These are phyloP conservation scores for Epichloe uncinata DNA, from an alignment of 2,329 filamentous ascomycete genomes.

Conservation along the genomic window DNA sequence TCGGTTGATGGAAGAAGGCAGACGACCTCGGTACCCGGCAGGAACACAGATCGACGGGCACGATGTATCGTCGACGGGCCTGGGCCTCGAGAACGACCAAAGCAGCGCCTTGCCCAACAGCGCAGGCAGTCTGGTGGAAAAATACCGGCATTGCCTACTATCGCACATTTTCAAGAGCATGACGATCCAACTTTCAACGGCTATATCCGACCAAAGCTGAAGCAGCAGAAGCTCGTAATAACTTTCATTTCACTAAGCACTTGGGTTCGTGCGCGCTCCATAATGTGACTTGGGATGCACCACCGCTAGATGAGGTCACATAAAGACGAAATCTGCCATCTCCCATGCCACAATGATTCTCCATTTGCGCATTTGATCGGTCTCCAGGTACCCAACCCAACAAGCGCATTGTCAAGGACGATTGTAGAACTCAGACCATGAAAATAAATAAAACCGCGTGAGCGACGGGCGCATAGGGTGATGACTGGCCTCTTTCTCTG, in stretches of 20 bases:
- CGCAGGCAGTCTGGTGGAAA: constrained; percentile 44
- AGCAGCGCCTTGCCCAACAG: constrained; percentile 10
- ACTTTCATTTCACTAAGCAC: neutral
- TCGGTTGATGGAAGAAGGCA: constrained; percentile 65
- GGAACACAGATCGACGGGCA: constrained; percentile 50
- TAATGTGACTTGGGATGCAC: no score
- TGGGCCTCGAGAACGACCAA: constrained; percentile 10
- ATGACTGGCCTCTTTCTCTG: no score
- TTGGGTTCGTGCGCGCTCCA: neutral
- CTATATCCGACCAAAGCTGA: constrained; percentile 1
- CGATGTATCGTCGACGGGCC: constrained; percentile 26
- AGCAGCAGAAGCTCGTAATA: neutral
- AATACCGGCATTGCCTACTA: constrained; percentile 61
- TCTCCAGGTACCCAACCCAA: no score
- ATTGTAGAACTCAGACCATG: no score
- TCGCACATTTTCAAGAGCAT: constrained; percentile 55
- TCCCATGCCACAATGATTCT: no score
- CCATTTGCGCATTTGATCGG: no score
- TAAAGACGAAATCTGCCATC: no score
- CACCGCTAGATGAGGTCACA: no score
- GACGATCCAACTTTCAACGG: constrained; percentile 22
- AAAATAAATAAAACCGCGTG: no score
- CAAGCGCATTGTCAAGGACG: no score
- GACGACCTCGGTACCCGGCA: constrained; percentile 51
- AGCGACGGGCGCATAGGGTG: no score